Evolutionary conservation across 306 rosid species (phyloP).

Genomic region (Abrus precatorius): DNA sequence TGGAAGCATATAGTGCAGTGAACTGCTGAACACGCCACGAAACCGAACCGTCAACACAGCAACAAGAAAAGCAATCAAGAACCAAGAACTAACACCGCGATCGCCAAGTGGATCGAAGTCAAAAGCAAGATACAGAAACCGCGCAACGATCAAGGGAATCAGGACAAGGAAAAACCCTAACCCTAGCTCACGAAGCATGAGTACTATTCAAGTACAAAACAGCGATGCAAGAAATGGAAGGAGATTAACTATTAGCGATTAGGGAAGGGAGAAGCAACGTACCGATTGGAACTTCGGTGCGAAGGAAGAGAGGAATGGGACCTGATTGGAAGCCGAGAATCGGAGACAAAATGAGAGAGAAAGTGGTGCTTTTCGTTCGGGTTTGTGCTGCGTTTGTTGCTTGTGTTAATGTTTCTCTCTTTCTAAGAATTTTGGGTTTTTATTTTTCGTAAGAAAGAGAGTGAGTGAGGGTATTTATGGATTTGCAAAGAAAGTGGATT

Average conservation of each 20-base stretch:
- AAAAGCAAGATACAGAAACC: slow-evolving; percentile 38
- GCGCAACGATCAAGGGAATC: slow-evolving; percentile 45
- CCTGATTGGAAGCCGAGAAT: not conserved
- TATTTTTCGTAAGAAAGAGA: not conserved
- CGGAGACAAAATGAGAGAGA: slow-evolving; percentile 17
- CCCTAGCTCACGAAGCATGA: slow-evolving; percentile 53
- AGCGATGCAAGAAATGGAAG: slow-evolving; percentile 26
- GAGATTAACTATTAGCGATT: not conserved
- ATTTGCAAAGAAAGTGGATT: slow-evolving; percentile 47
- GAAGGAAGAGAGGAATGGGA: slow-evolving; percentile 19
- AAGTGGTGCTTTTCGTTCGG: not conserved
- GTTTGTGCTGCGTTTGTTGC: not conserved
- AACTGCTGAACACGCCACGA: slow-evolving; percentile 67
- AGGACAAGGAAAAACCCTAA: slow-evolving; percentile 55
- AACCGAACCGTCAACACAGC: slow-evolving; percentile 53
- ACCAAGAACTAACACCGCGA: not conserved
- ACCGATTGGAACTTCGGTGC: slow-evolving; percentile 56
- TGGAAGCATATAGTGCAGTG: slow-evolving; percentile 96
- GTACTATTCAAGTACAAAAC: slow-evolving; percentile 18
- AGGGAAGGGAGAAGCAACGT: slow-evolving; percentile 44
- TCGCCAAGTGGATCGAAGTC: slow-evolving; percentile 26
- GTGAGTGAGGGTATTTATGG: slow-evolving; percentile 62
- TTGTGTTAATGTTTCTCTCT: not conserved
- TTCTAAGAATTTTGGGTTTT: slow-evolving; percentile 18
- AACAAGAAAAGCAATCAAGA: slow-evolving; percentile 48